Base-by-base conservation (phyloP, 345 rosid genomes). In the Anastatica hierochuntica region DNA sequence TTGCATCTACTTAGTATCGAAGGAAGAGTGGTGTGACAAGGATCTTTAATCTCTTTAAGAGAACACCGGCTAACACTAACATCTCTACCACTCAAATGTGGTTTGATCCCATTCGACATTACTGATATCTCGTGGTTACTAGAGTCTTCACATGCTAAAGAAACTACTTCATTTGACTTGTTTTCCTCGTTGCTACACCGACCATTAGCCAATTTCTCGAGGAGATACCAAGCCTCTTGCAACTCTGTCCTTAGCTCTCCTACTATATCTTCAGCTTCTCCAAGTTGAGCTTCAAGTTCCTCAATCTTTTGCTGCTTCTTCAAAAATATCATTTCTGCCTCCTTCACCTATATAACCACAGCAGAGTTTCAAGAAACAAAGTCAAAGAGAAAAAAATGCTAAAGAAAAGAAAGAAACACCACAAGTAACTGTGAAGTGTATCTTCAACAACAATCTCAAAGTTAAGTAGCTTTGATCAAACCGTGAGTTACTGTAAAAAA, bases 261-360 rank as follows among this genome's bases (percentile, higher is more conserved):
- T 6, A 82, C 96, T 35, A 80, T 79, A 60, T 80, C 90, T 73
- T 84, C 84, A 44, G 96, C 90, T 79, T 86, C 97, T 44, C 85
- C 86, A 14, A 90, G 79, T 64, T 75, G 97, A 62, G 92, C 83
- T 69, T 90, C 96, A 49, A 90, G 88, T 68, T 86, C 97, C 37
- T 77, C 87, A 58, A 90, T 86, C 71, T 68, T 82, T 66, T 49
- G 72, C 54, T 71, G 81, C 59, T 79, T 88, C 70, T 49, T 55
- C 64, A 71, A 53, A 17, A 72, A 64, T 54, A 58, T 52, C 67
- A 53, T 72, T 62, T 78, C 82, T 48, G 96, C 80, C 64, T 86
- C 96, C 66, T 64, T 82, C 36, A 66, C 79, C 97, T n/a, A n/a
- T 90, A 58, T 90, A 72, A 41, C 41, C 36, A 52, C n/a, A n/a